A percentile compares a stretch with the other conserved stretches of the same genome.
These are phyloP conservation scores for Juncus effusus DNA, from an alignment of 176 grass and related monocot genomes.

Conservation along the genomic window DNA sequence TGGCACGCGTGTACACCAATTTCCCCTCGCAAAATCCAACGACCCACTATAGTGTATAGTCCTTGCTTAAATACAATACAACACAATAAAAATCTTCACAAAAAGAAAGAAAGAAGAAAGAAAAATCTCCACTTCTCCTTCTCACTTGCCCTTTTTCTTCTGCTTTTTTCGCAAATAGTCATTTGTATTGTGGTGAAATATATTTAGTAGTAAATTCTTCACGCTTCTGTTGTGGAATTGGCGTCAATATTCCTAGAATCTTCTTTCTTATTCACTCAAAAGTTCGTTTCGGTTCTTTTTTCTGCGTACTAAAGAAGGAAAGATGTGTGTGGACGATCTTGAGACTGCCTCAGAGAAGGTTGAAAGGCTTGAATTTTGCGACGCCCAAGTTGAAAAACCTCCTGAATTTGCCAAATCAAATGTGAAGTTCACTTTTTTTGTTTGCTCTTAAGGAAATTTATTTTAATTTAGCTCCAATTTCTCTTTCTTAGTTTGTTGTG, in stretches of 20 bases:
- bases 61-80: not conserved
- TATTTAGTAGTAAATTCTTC: not conserved
- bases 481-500: constrained; percentile 7
- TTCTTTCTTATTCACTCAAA: constrained; percentile 24
- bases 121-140: constrained; percentile 6
- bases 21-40: not conserved
- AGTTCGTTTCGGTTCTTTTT: not conserved
- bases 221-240: not conserved
- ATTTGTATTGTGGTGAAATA: not conserved
- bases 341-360: constrained; percentile 36
- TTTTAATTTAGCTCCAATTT: not conserved
- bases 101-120: not conserved
- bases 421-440: constrained; percentile 28
- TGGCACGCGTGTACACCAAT: constrained; percentile 28
- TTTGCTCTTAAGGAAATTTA: not conserved
- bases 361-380: constrained; percentile 41
- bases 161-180: not conserved
- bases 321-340: constrained; percentile 74
- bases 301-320: constrained; percentile 13
- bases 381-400: constrained; percentile 33
- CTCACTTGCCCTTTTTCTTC: not conserved
- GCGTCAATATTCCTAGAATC: constrained; percentile 32
- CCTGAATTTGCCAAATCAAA: constrained; percentile 38
- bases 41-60: not conserved
- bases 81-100: constrained; percentile 17